phyloP scores from a whole-genome alignment of 225 moss, liverwort and hornwort species.

The Lunularia cruciata region DNA sequence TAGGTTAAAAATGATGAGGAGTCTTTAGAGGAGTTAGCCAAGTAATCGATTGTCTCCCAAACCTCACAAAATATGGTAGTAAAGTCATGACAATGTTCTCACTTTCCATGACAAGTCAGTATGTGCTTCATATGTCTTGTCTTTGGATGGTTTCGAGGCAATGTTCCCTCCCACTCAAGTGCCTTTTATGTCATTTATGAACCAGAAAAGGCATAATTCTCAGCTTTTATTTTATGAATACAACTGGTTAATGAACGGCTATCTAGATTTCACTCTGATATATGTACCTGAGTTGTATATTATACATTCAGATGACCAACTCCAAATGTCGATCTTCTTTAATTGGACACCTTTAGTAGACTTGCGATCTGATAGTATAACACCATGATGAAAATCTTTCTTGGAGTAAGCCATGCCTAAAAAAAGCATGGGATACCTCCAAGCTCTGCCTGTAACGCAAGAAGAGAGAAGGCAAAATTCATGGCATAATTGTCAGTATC shows the following conservation, averaged over 20 bases:
- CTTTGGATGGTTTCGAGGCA: neutral
- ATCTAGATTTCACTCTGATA: too few species aligned
- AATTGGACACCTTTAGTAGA: neutral
- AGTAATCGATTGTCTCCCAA: neutral
- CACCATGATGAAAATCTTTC: neutral
- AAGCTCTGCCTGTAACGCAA: neutral
- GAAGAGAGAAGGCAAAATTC: too few species aligned
- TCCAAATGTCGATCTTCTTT: too few species aligned
- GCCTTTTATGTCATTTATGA: neutral
- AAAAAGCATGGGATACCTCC: neutral
- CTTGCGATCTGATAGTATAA: neutral
- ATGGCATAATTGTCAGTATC: neutral
- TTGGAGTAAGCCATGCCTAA: neutral
- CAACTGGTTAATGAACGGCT: too few species aligned
- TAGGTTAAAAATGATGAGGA: neutral
- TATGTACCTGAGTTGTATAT: too few species aligned
- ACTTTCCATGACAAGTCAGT: neutral
- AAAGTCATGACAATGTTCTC: neutral
- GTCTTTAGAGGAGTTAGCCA: neutral
- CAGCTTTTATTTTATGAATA: too few species aligned
- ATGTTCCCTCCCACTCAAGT: neutral
- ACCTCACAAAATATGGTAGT: neutral
- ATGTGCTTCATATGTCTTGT: neutral
- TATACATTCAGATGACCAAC: too few species aligned
- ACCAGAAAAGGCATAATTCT: neutral